These are phyloP conservation scores for Aureobasidium sp. DNA, from an alignment of 2,329 filamentous ascomycete species.

Conservation along the genomic window DNA sequence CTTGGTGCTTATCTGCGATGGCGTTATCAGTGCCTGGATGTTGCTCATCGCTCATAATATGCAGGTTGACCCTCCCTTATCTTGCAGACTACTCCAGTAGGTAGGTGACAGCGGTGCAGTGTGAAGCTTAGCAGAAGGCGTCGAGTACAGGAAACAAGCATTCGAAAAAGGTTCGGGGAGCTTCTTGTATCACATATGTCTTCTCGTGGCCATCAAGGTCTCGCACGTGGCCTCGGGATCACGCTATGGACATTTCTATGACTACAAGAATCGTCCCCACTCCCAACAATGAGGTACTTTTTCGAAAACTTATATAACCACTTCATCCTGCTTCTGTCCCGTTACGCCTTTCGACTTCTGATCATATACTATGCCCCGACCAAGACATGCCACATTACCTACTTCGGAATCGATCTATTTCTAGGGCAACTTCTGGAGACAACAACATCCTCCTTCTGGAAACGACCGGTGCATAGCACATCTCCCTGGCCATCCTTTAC, in stretches of 20 bases:
- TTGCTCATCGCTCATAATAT: not conserved
- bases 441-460: not conserved
- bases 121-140: not conserved
- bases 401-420: not conserved
- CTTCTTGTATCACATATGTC: not conserved
- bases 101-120: not conserved
- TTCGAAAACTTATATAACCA: not conserved
- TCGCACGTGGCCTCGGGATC: constrained; percentile 6
- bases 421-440: not conserved
- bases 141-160: not conserved
- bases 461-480: not conserved
- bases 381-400: not conserved
- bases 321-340: not conserved
- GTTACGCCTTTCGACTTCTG: not conserved
- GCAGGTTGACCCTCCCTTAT: not conserved
- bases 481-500: constrained; percentile 16
- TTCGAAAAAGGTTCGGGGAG: not conserved
- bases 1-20: constrained; percentile 6
- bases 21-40: constrained; percentile 3
- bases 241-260: constrained; percentile 13
- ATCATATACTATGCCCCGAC: no score
- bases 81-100: not conserved
- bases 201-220: constrained; percentile 6
- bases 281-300: not conserved
- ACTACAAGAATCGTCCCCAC: constrained; percentile 7